Evolutionary conservation across 2,329 filamentous ascomycete genomes (phyloP).

Genomic region (Hypoxylon sp.): DNA sequence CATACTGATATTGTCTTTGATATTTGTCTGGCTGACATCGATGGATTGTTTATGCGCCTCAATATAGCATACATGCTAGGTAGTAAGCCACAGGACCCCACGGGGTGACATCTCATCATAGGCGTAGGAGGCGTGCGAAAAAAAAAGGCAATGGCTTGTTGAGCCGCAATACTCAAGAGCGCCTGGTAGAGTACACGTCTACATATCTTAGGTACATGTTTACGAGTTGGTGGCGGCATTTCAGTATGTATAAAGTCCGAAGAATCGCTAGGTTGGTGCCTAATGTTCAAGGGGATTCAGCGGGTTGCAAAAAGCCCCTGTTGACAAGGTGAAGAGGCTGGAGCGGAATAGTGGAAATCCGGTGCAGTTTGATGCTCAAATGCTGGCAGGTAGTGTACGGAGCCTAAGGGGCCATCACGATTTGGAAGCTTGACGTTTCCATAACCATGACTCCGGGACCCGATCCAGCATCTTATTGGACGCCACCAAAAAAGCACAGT

Average conservation of each 20-base stretch:
- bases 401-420: slow-evolving; percentile 7
- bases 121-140: neutral
- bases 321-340: neutral
- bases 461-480: slow-evolving; percentile 36
- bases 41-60: slow-evolving; percentile 10
- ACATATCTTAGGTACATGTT: neutral
- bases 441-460: slow-evolving; percentile 41
- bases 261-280: slow-evolving; percentile 5
- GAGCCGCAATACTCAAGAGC: slow-evolving; percentile 27
- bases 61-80: neutral
- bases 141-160: slow-evolving; percentile 12
- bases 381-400: neutral
- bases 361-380: neutral
- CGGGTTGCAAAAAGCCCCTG: slow-evolving; percentile 10
- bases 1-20: neutral
- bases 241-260: neutral
- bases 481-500: slow-evolving; percentile 33
- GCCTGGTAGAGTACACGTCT: neutral
- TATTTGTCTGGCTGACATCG: neutral
- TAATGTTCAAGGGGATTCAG: slow-evolving; percentile 11
- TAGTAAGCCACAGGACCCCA: slow-evolving; percentile 16
- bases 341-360: neutral
- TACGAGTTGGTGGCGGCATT: neutral
- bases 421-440: slow-evolving; percentile 39
- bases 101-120: slow-evolving; percentile 15